These are phyloP conservation scores for Allium cepa DNA, from an alignment of 106 monocot genomes.

Conservation along the genomic window DNA sequence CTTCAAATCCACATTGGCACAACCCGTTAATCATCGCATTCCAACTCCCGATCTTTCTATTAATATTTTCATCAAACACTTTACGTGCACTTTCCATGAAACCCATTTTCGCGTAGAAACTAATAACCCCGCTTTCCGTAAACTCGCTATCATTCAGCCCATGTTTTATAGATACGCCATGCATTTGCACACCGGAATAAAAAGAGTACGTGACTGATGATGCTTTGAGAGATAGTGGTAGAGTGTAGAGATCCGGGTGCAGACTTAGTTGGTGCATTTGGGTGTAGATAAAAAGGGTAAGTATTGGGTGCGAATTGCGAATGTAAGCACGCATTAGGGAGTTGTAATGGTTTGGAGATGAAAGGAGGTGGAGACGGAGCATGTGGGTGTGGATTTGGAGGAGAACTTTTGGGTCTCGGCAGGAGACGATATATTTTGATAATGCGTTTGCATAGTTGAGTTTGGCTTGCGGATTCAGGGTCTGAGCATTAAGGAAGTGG, in stretches of 20 bases:
- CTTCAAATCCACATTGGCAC: conserved; percentile 27
- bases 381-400: conserved; percentile 32
- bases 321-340: conserved; percentile 51
- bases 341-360: conserved; percentile 39
- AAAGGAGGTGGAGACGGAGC: conserved; percentile 21
- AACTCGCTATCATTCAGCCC: conserved; percentile 29
- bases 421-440: conserved; percentile 21
- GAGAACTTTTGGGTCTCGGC: conserved; percentile 10
- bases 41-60: conserved; percentile 53
- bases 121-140: conserved; percentile 60
- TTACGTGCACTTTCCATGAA: conserved; percentile 36
- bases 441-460: too few relatives aligned
- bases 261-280: conserved; percentile 34
- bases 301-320: conserved; percentile 18
- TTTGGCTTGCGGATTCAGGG: too few relatives aligned
- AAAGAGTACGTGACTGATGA: conserved; percentile 16
- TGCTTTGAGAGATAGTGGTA: conserved; percentile 70
- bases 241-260: conserved; percentile 50
- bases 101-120: conserved; percentile 35
- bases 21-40: conserved; percentile 57
- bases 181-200: conserved; percentile 37
- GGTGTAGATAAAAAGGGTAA: conserved; percentile 27
- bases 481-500: too few relatives aligned
- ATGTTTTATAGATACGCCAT: conserved; percentile 29
- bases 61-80: conserved; percentile 55